Evolutionary conservation across 495 filamentous ascomycete species (phyloP), one percentile per base, ranked within the genome.

Genomic region (Antarctomyces pellizariae): DNA sequence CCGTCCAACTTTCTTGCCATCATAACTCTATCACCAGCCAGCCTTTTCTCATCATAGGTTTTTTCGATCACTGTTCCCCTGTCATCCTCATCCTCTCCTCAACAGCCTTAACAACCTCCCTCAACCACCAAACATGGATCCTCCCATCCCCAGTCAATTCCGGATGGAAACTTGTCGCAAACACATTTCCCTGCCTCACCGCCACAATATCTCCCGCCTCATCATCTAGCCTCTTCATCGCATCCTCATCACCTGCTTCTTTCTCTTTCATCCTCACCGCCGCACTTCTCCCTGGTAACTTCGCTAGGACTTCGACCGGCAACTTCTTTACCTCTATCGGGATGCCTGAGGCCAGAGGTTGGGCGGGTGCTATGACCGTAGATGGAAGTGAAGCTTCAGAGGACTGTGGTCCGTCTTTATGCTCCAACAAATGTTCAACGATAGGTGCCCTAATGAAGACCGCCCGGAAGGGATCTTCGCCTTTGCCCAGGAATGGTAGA

Each of bases 161-260:
- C 0, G 89, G 86, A 42, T 97, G 89, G 43, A 95, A 97, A 43
- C 82, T 92, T 4, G 80, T 95, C 4, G 80, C 89, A 33, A 97
- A 82, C 1, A 91, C 78, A 52, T 95, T 93, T 7, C 77, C 76
- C 49, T 95, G 84, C 31, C 63, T 59, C 23, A 97, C 77, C 5
- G 86, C 86, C 25, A 97, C 65, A 24, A 97, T 80, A 39, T 90
- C 78, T 8, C 68, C 75, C n/a, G 57, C 55, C 35, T 57, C 57
- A 5, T 51, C 43, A 26, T 49, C 44, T 16, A 46, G 26, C 6
- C 27, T 44, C n/a, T 38, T 40, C 11, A 30, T 36, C 28, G 36
- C 22, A 16, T 25, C 22, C 30, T 38, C 22, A 22, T 31, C 26
- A 19, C 29, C 14, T 32, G 30, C 35, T 28, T 31, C 30, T 32